phyloP scores from a whole-genome alignment of 176 grass and related monocot species.

The Themeda triandra region DNA sequence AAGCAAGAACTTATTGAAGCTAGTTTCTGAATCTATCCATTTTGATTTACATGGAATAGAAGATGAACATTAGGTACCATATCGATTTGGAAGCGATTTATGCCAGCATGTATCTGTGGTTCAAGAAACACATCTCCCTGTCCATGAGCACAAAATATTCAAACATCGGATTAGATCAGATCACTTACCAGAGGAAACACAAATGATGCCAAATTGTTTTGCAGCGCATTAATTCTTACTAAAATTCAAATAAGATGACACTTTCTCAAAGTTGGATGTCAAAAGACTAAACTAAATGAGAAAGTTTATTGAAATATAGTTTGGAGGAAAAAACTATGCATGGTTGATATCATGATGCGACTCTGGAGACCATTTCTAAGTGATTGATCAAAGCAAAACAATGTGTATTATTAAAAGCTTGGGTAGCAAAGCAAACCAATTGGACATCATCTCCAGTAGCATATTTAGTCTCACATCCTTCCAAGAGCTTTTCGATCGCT shows the following conservation, averaged over 20 bases:
- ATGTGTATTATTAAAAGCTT: constrained; percentile 11
- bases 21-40: not conserved
- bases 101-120: constrained; percentile 48
- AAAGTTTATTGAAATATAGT: not conserved
- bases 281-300: not conserved
- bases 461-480: constrained; percentile 67
- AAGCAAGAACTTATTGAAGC: not conserved
- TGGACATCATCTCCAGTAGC: constrained; percentile 72
- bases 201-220: not conserved
- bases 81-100: constrained; percentile 60
- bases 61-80: constrained; percentile 26
- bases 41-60: not conserved
- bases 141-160: not conserved
- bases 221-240: not conserved
- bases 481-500: constrained; percentile 78
- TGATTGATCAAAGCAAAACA: too few relatives aligned
- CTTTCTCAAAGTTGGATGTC: not conserved
- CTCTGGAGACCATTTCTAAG: too few relatives aligned
- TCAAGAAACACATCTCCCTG: constrained; percentile 68
- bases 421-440: constrained; percentile 57
- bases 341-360: too few relatives aligned
- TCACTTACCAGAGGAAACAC: not conserved
- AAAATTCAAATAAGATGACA: not conserved
- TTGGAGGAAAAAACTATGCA: not conserved
- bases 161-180: not conserved